phyloP scores from a whole-genome alignment of 2,329 filamentous ascomycete species.

The Bipolaris gigantea region DNA sequence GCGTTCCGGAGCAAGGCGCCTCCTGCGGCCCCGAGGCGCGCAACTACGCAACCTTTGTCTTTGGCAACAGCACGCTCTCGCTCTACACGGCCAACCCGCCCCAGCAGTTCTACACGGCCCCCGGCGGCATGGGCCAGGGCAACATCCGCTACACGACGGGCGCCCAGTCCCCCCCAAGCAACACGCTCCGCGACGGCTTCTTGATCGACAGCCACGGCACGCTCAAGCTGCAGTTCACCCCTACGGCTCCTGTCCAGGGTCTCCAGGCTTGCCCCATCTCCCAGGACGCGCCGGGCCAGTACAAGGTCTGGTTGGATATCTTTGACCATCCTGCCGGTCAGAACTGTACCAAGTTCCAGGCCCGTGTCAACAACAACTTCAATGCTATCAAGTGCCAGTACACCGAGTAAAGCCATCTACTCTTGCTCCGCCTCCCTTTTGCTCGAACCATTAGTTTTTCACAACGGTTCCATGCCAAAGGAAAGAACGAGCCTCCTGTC shows the following conservation, averaged over 20 bases:
- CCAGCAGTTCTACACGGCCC: conserved; percentile 59
- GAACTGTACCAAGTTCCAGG: conserved; percentile 41
- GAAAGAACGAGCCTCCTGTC: too few species aligned
- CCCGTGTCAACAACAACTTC: conserved; percentile 26
- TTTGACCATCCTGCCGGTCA: conserved; percentile 30
- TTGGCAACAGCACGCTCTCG: conserved; percentile 49
- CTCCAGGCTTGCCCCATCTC: conserved; percentile 57
- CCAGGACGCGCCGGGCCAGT: conserved; percentile 38
- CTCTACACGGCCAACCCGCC: conserved; percentile 52
- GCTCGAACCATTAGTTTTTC: too few species aligned
- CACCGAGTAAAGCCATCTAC: conserved; percentile 16
- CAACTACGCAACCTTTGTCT: conserved; percentile 55
- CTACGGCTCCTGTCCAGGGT: conserved; percentile 33
- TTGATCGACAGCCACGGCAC: conserved; percentile 48
- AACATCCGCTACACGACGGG: conserved; percentile 57
- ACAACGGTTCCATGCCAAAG: too few species aligned
- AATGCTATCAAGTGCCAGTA: conserved; percentile 27
- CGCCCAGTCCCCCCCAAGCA: conserved; percentile 43
- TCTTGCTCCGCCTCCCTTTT: too few species aligned
- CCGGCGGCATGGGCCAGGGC: conserved; percentile 62
- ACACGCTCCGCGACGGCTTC: conserved; percentile 55
- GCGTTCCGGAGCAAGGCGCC: conserved; percentile 50
- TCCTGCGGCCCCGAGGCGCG: conserved; percentile 46
- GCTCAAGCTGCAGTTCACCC: conserved; percentile 48
- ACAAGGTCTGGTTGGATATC: conserved; percentile 32